Evolutionary conservation across 345 rosid genomes (phyloP).

Genomic region (Aegle marmelos): DNA sequence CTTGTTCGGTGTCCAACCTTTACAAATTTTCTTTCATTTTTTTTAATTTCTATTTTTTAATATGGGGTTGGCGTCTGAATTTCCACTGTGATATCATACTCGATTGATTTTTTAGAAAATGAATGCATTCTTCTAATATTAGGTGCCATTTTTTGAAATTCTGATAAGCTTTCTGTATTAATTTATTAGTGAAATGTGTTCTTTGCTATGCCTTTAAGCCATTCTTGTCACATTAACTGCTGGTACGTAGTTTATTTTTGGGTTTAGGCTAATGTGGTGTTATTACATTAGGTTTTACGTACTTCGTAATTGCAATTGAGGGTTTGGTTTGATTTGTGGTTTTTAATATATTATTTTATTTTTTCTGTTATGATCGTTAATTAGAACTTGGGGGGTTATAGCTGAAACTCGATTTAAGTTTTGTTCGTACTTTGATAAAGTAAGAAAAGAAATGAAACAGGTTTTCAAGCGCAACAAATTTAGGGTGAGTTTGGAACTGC

Average conservation of each 20-base stretch:
- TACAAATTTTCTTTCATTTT: background rate
- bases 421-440: too few relatives aligned
- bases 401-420: too few relatives aligned
- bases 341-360: too few relatives aligned
- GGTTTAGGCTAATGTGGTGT: background rate
- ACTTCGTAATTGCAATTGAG: background rate
- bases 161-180: background rate
- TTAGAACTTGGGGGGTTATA: too few relatives aligned
- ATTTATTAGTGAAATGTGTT: background rate
- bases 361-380: too few relatives aligned
- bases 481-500: too few relatives aligned
- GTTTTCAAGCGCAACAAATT: too few relatives aligned
- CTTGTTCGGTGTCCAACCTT: background rate
- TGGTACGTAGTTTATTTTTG: background rate
- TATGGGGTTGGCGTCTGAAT: background rate
- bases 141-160: background rate
- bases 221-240: background rate
- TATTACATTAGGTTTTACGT: too few relatives aligned
- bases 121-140: background rate
- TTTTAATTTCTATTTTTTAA: background rate
- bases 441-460: too few relatives aligned
- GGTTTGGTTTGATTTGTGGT: too few relatives aligned
- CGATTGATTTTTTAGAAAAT: background rate
- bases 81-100: background rate
- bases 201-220: background rate